phyloP scores from a whole-genome alignment of 164 flowering plant genomes.

The Vitis amurensis region DNA sequence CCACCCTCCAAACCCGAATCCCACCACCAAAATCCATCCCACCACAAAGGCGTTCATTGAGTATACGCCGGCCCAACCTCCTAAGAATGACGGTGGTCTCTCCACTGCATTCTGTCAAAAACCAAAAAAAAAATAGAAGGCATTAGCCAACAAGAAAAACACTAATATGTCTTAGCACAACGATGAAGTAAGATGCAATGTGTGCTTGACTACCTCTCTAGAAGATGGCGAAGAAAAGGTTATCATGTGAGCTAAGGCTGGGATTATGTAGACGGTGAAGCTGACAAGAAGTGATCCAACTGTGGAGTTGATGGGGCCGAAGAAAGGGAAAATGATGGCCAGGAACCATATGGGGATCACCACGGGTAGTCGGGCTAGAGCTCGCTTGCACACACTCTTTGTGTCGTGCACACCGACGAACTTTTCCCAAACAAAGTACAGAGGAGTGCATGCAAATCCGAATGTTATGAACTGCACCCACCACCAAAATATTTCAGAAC shows the following conservation, averaged over 20 bases:
- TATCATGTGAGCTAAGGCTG: slow-evolving; percentile 68
- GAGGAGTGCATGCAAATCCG: slow-evolving; percentile 76
- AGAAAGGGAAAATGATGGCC: slow-evolving; percentile 74
- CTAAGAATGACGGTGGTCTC: slow-evolving; percentile 55
- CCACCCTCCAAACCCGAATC: slow-evolving; percentile 85
- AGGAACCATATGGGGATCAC: slow-evolving; percentile 76
- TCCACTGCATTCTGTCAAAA: slow-evolving; percentile 64
- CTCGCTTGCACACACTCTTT: slow-evolving; percentile 57
- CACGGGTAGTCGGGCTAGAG: slow-evolving; percentile 62
- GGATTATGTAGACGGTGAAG: slow-evolving; percentile 81
- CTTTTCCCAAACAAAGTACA: slow-evolving; percentile 82
- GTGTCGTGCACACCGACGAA: slow-evolving; percentile 56
- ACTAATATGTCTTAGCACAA: too few relatives aligned
- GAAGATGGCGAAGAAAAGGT: slow-evolving; percentile 60
- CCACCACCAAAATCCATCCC: slow-evolving; percentile 64
- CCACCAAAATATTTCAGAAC: too few relatives aligned
- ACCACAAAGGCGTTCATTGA: slow-evolving; percentile 62
- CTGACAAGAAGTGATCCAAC: slow-evolving; percentile 81
- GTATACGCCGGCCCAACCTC: slow-evolving; percentile 64
- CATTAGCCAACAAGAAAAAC: neutral
- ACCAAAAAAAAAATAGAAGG: neutral
- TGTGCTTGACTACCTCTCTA: slow-evolving; percentile 46
- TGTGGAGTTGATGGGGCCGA: slow-evolving; percentile 77
- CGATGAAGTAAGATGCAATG: too few relatives aligned
- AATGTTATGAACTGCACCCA: slow-evolving; percentile 65